Conservation (phyloP, 140 eudicot genomes). For the Ambrosia hybrid region DNA sequence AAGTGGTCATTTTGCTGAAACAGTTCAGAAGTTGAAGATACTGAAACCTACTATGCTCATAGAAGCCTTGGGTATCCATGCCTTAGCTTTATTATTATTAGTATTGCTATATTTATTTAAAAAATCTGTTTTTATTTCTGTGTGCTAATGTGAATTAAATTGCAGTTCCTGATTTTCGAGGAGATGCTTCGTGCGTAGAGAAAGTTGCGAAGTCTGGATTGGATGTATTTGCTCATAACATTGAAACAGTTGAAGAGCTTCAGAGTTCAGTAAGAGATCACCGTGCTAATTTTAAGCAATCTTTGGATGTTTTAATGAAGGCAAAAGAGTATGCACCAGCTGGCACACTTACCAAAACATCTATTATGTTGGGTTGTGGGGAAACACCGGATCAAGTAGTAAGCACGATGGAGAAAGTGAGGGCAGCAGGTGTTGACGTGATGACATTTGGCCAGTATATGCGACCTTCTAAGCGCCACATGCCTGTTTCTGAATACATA, state of each 20-base stretch:
- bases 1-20: slow-evolving; percentile 95
- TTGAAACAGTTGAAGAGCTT: slow-evolving; percentile 96
- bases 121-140: neutral
- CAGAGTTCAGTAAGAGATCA: slow-evolving; percentile 88
- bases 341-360: slow-evolving; percentile 94
- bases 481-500: slow-evolving; percentile 90
- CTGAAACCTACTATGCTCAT: slow-evolving; percentile 73
- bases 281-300: slow-evolving; percentile 93
- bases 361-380: slow-evolving; percentile 96
- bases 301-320: slow-evolving; percentile 75
- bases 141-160: neutral
- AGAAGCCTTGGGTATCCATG: slow-evolving; percentile 68
- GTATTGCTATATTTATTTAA: too few relatives aligned
- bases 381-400: slow-evolving; percentile 95
- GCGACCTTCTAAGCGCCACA: slow-evolving; percentile 98
- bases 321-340: slow-evolving; percentile 90
- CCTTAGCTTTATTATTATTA: neutral
- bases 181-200: slow-evolving; percentile 76
- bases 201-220: slow-evolving; percentile 87
- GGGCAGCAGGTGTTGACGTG: slow-evolving; percentile 89
- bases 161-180: slow-evolving; percentile 94
- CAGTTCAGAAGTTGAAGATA: slow-evolving; percentile 77
- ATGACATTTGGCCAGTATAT: slow-evolving; percentile 98
- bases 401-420: slow-evolving; percentile 89
- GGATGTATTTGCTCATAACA: slow-evolving; percentile 94